Conservation (phyloP, 345 rosid genomes). For the Acer negundo region DNA sequence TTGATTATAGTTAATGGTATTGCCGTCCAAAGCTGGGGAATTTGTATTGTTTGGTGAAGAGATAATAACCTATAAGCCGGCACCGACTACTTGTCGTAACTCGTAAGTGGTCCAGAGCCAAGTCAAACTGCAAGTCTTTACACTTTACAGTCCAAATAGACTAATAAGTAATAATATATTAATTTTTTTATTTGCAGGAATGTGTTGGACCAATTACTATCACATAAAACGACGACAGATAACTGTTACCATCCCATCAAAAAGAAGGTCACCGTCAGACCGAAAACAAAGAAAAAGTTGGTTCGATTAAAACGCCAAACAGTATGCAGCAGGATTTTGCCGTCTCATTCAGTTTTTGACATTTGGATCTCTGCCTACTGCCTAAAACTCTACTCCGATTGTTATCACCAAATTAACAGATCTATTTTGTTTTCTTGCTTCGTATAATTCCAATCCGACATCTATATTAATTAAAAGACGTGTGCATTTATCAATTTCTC, state of each 20-base stretch:
- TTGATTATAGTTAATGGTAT: neutral
- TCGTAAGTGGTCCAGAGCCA: neutral
- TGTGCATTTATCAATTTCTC: neutral
- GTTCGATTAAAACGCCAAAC: neutral
- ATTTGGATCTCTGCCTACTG: no score
- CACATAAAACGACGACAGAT: slow-evolving; percentile 15
- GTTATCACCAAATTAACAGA: neutral
- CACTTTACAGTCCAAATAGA: neutral
- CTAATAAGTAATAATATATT: neutral
- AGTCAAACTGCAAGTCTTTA: neutral
- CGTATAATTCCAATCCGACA: neutral
- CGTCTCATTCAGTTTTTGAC: no score
- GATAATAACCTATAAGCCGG: slow-evolving; percentile 17
- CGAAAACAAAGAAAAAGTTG: neutral
- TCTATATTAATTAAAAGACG: neutral
- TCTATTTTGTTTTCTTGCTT: neutral
- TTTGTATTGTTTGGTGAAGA: neutral
- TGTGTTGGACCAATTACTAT: no score
- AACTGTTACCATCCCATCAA: no score
- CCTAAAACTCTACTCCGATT: no score
- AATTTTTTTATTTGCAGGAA: neutral
- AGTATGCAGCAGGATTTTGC: no score
- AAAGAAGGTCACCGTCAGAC: no score
- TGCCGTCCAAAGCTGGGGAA: neutral
- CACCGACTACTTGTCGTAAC: slow-evolving; percentile 6